A percentile compares a stretch with the other conserved stretches of the same genome.
phyloP scores from a whole-genome alignment of 106 monocot genomes.

The Posidonia australis region DNA sequence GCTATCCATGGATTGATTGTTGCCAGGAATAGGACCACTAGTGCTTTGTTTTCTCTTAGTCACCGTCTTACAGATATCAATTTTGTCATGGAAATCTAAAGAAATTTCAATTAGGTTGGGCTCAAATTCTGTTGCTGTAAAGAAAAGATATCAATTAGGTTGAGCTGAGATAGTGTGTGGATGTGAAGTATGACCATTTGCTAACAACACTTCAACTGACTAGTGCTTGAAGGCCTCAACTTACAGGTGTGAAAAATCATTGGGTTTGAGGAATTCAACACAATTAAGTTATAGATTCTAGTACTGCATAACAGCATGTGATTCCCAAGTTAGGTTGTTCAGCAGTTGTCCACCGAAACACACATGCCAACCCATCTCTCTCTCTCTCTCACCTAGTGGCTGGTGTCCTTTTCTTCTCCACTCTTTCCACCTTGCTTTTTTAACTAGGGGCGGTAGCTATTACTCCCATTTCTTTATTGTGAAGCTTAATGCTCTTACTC shows the following conservation, averaged over 20 bases:
- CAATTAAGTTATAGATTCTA: neutral
- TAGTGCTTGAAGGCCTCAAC: neutral
- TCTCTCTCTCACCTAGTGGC: neutral
- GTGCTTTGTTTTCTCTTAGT: no score
- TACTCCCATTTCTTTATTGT: constrained; percentile 3
- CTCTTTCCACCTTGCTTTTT: neutral
- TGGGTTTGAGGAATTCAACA: neutral
- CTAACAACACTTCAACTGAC: no score
- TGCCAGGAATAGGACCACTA: no score
- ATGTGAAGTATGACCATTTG: no score
- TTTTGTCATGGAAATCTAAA: no score
- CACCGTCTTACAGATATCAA: no score
- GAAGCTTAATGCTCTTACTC: neutral
- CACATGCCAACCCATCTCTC: neutral
- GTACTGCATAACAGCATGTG: neutral
- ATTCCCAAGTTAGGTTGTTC: constrained; percentile 1
- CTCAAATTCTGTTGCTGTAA: no score
- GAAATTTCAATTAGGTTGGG: no score
- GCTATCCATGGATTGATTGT: no score
- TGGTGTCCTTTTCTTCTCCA: neutral
- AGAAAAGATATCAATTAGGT: no score
- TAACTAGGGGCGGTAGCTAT: neutral
- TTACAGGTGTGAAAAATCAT: neutral
- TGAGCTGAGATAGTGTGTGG: neutral
- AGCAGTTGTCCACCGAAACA: constrained; percentile 9